Base-by-base conservation (phyloP, 2,329 filamentous ascomycete species). In the Cladosporium halotolerans region DNA sequence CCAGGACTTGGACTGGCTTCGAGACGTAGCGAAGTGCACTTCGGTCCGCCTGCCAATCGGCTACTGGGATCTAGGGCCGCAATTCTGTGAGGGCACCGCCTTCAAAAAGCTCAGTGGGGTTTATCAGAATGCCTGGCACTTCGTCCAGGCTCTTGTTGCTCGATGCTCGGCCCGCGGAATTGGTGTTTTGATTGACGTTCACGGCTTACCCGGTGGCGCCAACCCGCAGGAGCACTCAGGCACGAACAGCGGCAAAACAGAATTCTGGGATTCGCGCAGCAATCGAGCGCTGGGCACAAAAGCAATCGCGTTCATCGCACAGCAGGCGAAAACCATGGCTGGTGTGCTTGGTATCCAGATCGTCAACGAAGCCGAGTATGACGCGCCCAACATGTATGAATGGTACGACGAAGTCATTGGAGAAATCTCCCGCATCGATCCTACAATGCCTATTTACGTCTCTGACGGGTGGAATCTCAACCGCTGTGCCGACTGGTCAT, bases 31-130 rank as follows among this genome's bases (percentile, higher is more conserved):
- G 2, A 76, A 74, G 48, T 79, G 79, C 59, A 83, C 78, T 3
- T 77, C 77, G 13, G 74, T 84, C 40, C 74, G 81, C n/a, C 64
- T 84, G 14, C 81, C 81, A 0, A 77, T 84, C 49, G 80, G 81
- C 3, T 82, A 80, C 64, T 84, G 77, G 62, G 78, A 76, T 3
- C 72, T 83, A 4, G 79, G 78, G 0, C 71, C 74, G 0, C 63
- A 70, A 1, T 82, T 77, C 60, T 78, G 76, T 55, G 60, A 67
- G 9, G 70, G 70, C 2, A 82, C 79, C 1, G 73, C 76, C 0
- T 84, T 83, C 64, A 73, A 76, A 16, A 66, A 71, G 1, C 72
- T 73, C 8, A 66, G 70, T 6, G 60, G 68, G 28, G 73, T 83
- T 9, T 83, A 83, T 60, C 60, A 65, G 49, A 72, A 75, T 55